Conservation (phyloP, 208 protist genomes). For the Leishmania amazonensis region DNA sequence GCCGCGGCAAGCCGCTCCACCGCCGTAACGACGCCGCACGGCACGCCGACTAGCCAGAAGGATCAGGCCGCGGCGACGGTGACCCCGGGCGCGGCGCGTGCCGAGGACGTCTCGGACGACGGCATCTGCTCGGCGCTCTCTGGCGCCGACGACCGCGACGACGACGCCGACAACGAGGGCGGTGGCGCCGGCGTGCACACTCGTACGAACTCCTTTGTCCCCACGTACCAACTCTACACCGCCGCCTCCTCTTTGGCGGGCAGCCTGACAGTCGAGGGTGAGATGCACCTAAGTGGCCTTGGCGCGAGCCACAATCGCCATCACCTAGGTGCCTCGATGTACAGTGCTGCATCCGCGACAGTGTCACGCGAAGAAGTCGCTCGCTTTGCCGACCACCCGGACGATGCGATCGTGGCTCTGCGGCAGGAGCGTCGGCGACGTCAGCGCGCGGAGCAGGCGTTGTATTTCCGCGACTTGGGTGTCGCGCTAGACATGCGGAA, state of each 20-base stretch:
- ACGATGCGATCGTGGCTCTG: constrained; percentile 33
- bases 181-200: background rate
- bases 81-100: too few species aligned
- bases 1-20: background rate
- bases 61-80: background rate
- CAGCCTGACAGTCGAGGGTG: constrained; percentile 7
- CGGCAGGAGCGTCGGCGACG: constrained; percentile 56
- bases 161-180: constrained; percentile 16
- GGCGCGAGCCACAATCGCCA: background rate
- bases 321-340: background rate
- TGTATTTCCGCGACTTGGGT: constrained; percentile 48
- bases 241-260: constrained; percentile 20
- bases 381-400: constrained; percentile 18
- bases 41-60: background rate
- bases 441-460: constrained; percentile 51
- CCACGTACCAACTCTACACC: constrained; percentile 24
- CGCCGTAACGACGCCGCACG: background rate
- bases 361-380: constrained; percentile 23
- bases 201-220: background rate
- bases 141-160: constrained; percentile 17
- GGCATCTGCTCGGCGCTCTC: constrained; percentile 44
- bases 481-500: constrained; percentile 53
- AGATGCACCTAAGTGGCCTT: background rate
- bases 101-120: constrained; percentile 26
- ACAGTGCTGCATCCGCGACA: background rate